Evolutionary conservation across 2,329 filamentous ascomycete genomes (phyloP), one percentile per base, ranked within the genome.

Genomic region (Hymenoscyphus scutula): DNA sequence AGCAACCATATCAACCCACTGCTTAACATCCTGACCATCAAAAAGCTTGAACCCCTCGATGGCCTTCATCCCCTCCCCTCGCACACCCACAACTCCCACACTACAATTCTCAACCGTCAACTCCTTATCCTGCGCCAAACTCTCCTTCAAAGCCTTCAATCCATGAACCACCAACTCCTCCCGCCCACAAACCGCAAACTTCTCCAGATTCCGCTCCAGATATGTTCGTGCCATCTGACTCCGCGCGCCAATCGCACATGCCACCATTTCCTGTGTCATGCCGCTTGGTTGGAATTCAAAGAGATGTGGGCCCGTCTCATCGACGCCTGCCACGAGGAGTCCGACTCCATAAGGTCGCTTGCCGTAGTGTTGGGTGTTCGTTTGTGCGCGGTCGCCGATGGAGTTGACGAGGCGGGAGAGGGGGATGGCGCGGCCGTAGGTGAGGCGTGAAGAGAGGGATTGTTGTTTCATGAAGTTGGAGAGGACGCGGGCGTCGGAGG

Each of bases 391-490:
- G 77, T 97, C 92, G 72, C 91, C 94, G 75, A 99, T 97, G 78
- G 94, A 89, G 68, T 88, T 85, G 70, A 97, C 93, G 72, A 98
- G 91, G 67, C 90, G 89, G 74, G 92, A 89, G 75, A 98, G 82
- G 34, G 92, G 91, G 76, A 99, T 95, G 70, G 93, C 88, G 70
- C 95, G 93, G 79, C 91, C 94, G 82, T 97, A 98, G 62, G 92
- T 97, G 72, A 99, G 89, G 77, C 94, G 92, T 73, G 95, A 94
- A 74, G 91, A 90, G 74, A 99, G 91, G 67, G 92, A 96, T 81
- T 98, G 95, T 81, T 97, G 92, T 83, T 97, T 98, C 94, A 99
- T 98, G 83, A 97, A 99, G 86, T 99, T 99, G 83, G 93, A 97
- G 72, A 99, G 92, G 72, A 99, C 95, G 74, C 95, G 95, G 75